phyloP scores from a whole-genome alignment of 2,329 filamentous ascomycete species.

The Aspergillus neotritici region DNA sequence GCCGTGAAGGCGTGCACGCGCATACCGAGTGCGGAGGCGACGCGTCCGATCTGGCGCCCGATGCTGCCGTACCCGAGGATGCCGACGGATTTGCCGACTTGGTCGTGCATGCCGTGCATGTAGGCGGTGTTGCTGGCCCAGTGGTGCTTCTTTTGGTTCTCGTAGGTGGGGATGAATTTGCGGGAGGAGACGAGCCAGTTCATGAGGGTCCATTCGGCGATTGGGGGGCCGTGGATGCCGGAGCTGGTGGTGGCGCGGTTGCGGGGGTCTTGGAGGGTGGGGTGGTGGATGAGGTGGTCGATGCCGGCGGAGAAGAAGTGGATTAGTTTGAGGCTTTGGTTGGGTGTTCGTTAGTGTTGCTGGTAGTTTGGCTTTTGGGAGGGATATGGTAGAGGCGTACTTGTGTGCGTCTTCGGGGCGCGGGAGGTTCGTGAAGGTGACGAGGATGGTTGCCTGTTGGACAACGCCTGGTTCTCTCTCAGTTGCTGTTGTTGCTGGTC shows the following conservation, averaged over 20 bases:
- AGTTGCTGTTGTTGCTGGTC: neutral
- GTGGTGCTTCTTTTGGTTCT: conserved; percentile 51
- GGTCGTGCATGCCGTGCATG: conserved; percentile 41
- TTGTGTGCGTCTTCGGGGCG: conserved; percentile 23
- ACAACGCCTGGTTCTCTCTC: conserved; percentile 14
- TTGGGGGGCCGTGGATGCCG: conserved; percentile 58
- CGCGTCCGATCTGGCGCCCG: conserved; percentile 53
- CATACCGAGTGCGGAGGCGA: conserved; percentile 63
- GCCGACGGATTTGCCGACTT: conserved; percentile 54
- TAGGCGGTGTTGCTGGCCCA: conserved; percentile 40
- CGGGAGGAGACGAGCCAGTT: conserved; percentile 56
- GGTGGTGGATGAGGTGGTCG: conserved; percentile 50
- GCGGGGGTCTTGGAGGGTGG: conserved; percentile 48
- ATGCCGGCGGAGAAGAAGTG: conserved; percentile 55
- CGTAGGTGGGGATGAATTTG: conserved; percentile 49
- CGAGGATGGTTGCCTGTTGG: conserved; percentile 20
- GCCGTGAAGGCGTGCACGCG: conserved; percentile 70
- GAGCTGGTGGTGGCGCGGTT: conserved; percentile 52
- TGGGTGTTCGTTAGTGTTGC: neutral
- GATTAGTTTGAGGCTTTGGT: conserved; percentile 42
- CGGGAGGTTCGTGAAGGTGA: conserved; percentile 23
- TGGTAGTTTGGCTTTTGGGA: neutral
- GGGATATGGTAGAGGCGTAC: conserved; percentile 11
- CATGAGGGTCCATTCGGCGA: conserved; percentile 62
- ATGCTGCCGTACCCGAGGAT: conserved; percentile 60